These are phyloP conservation scores for Volutella citrinella DNA, from an alignment of 2,329 filamentous ascomycete genomes.

Conservation along the genomic window DNA sequence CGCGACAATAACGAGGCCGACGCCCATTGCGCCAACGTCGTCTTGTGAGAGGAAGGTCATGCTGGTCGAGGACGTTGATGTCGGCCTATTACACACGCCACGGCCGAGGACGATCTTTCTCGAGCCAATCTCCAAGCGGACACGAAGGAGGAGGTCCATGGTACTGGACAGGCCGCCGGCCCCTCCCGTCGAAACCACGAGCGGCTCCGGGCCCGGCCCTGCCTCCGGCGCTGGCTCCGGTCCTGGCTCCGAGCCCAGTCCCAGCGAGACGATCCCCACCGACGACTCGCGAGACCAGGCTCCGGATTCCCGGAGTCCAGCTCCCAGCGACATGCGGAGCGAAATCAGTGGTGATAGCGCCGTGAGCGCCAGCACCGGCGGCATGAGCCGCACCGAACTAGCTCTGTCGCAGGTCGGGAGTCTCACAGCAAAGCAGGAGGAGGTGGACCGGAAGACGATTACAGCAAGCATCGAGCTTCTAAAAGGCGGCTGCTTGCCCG, in stretches of 20 bases:
- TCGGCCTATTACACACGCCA: constrained; percentile 70
- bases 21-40: constrained; percentile 75
- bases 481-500: constrained; percentile 79
- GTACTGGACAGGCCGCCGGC: constrained; percentile 42
- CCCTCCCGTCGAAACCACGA: constrained; percentile 39
- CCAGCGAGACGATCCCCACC: constrained; percentile 30
- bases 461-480: constrained; percentile 81
- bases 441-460: constrained; percentile 71
- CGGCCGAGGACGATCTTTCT: constrained; percentile 81
- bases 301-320: constrained; percentile 39
- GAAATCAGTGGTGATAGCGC: constrained; percentile 70
- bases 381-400: constrained; percentile 47
- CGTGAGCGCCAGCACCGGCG: constrained; percentile 62
- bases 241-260: too few species aligned
- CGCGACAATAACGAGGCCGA: constrained; percentile 84
- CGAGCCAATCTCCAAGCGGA: constrained; percentile 75
- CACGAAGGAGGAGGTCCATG: constrained; percentile 58
- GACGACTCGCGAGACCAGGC: constrained; percentile 37
- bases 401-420: constrained; percentile 31
- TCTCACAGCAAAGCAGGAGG: constrained; percentile 35
- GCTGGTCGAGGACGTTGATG: constrained; percentile 79
- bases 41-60: constrained; percentile 79
- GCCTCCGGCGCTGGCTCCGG: too few species aligned
- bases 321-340: constrained; percentile 58
- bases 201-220: too few species aligned